Evolutionary conservation across 2,329 filamentous ascomycete genomes (phyloP).

Genomic region (Aspergillus brunneoviolaceus): DNA sequence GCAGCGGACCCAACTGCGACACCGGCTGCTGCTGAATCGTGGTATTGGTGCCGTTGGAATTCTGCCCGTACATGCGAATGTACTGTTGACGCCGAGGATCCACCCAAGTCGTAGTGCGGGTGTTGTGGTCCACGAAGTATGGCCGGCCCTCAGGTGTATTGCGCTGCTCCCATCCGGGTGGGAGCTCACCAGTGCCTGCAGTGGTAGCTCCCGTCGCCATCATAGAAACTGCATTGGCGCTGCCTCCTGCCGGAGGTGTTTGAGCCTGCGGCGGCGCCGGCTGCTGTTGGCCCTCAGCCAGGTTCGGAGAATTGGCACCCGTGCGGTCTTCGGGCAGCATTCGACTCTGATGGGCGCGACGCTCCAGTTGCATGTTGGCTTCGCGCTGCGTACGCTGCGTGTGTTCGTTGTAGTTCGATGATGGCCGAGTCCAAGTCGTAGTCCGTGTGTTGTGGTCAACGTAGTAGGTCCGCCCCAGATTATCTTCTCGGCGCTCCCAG

Average conservation of each 20-base stretch:
- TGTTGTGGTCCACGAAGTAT: constrained; percentile 99
- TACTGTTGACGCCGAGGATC: constrained; percentile 96
- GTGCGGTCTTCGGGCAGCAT: constrained; percentile 95
- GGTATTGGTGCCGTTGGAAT: constrained; percentile 69
- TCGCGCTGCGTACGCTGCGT: constrained; percentile 79
- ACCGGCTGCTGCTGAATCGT: constrained; percentile 96
- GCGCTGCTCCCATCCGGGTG: constrained; percentile 93
- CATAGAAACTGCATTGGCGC: constrained; percentile 69
- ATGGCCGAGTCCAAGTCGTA: constrained; percentile 92
- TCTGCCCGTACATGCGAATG: constrained; percentile 96
- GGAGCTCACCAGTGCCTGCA: constrained; percentile 89
- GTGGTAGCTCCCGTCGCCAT: constrained; percentile 94
- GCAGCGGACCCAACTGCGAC: constrained; percentile 89
- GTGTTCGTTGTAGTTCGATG: constrained; percentile 71
- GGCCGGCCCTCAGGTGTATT: constrained; percentile 91
- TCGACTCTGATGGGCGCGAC: constrained; percentile 89
- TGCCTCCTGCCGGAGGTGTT: constrained; percentile 47
- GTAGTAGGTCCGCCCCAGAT: constrained; percentile 92
- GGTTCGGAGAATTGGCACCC: constrained; percentile 84
- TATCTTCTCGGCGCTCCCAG: constrained; percentile 95
- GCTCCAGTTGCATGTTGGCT: constrained; percentile 88
- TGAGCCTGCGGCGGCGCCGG: constrained; percentile 46
- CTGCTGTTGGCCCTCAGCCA: constrained; percentile 50
- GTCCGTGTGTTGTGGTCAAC: constrained; percentile 97
- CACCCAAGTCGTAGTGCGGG: constrained; percentile 96